phyloP scores from a whole-genome alignment of 192 early-diverging fungal genomes.

The Backusella tarrabulga region DNA sequence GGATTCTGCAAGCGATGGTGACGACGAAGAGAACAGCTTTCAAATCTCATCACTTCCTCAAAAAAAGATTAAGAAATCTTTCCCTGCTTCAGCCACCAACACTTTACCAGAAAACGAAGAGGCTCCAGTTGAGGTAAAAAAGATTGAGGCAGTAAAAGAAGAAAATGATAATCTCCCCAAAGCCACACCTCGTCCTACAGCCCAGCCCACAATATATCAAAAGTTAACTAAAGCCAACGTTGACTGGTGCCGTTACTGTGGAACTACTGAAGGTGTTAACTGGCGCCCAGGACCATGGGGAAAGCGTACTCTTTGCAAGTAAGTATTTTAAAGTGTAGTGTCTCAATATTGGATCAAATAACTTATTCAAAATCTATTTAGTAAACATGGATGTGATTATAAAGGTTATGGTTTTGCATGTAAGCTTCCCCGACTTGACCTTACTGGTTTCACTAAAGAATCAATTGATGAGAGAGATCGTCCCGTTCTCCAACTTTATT shows the following conservation, averaged over 20 bases:
- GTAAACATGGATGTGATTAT: slow-evolving; percentile 94
- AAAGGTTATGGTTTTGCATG: slow-evolving; percentile 93
- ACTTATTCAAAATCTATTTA: slow-evolving; percentile 24
- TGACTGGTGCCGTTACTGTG: slow-evolving; percentile 93
- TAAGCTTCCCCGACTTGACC: slow-evolving; percentile 82
- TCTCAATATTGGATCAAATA: neutral
- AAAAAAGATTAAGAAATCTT: neutral
- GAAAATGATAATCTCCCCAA: neutral
- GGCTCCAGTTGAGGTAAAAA: neutral
- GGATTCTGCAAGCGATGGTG: neutral
- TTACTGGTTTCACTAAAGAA: slow-evolving; percentile 74
- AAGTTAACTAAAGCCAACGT: slow-evolving; percentile 57
- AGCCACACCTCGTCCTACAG: slow-evolving; percentile 24
- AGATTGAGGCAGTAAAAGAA: neutral
- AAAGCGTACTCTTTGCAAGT: slow-evolving; percentile 92
- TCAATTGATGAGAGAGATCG: slow-evolving; percentile 74
- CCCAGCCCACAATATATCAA: slow-evolving; percentile 61
- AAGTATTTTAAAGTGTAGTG: slow-evolving; percentile 21
- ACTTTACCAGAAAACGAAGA: slow-evolving; percentile 1
- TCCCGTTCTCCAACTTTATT: slow-evolving; percentile 88
- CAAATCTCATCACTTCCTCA: neutral
- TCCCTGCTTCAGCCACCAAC: neutral
- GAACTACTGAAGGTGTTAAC: slow-evolving; percentile 85
- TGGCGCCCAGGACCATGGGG: slow-evolving; percentile 95
- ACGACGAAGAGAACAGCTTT: neutral